Evolutionary conservation across 768 basidiomycete genomes (phyloP).

Genomic region (Leccinellum albellum): DNA sequence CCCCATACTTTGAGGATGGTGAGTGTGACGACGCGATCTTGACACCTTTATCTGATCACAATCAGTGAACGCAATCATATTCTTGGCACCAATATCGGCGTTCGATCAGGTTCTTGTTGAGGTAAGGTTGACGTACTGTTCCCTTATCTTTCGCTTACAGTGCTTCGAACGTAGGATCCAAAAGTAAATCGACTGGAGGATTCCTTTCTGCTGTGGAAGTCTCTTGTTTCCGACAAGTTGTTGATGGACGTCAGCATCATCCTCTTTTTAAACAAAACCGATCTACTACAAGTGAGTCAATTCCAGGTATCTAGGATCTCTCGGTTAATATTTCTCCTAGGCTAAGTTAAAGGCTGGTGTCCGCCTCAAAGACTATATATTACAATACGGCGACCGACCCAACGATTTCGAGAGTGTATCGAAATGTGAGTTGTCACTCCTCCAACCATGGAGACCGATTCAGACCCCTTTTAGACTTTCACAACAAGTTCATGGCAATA

Average conservation of each 20-base stretch:
- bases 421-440: conserved; percentile 51
- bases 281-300: conserved; percentile 59
- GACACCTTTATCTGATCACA: background rate
- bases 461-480: conserved; percentile 52
- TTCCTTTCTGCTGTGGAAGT: conserved; percentile 71
- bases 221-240: conserved; percentile 68
- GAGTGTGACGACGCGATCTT: background rate
- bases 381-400: conserved; percentile 65
- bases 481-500: conserved; percentile 64
- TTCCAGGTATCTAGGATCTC: background rate
- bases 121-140: conserved; percentile 36
- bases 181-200: conserved; percentile 77
- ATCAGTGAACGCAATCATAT: conserved; percentile 82
- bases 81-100: conserved; percentile 82
- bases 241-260: conserved; percentile 74
- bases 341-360: conserved; percentile 77
- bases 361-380: conserved; percentile 63
- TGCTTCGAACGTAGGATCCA: conserved; percentile 47
- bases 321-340: conserved; percentile 30
- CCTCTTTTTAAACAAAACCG: conserved; percentile 79
- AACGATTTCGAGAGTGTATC: conserved; percentile 78
- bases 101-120: conserved; percentile 83
- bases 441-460: background rate
- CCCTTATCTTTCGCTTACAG: conserved; percentile 3
- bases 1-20: conserved; percentile 87